Evolutionary conservation across 2,329 filamentous ascomycete species (phyloP).

Genomic region (Monosporascus ibericus): DNA sequence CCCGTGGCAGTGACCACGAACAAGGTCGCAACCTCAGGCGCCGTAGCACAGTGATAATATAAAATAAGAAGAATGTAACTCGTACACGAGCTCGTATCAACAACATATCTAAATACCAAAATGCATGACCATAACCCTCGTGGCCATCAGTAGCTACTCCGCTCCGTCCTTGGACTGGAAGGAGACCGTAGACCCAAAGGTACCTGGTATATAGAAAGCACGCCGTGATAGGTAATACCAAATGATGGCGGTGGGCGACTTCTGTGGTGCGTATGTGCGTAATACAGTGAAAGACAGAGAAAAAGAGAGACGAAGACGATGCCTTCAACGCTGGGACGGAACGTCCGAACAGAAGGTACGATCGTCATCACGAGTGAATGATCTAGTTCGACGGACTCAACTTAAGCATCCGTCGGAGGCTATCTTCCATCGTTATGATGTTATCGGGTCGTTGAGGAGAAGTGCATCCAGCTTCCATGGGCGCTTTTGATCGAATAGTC

Average conservation of each 20-base stretch:
- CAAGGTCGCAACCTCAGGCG: slow-evolving; percentile 11
- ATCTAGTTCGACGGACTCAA: slow-evolving; percentile 17
- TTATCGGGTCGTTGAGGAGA: slow-evolving; percentile 26
- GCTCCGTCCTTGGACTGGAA: slow-evolving; percentile 13
- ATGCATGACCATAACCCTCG: slow-evolving; percentile 19
- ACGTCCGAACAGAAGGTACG: slow-evolving; percentile 2
- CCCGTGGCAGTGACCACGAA: slow-evolving; percentile 12
- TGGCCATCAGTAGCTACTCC: slow-evolving; percentile 16
- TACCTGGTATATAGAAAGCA: not conserved
- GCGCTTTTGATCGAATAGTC: slow-evolving; percentile 6
- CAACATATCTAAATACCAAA: slow-evolving; percentile 20
- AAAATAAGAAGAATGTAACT: slow-evolving; percentile 16
- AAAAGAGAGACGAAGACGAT: slow-evolving; percentile 3
- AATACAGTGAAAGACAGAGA: not conserved
- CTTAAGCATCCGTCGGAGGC: slow-evolving; percentile 48
- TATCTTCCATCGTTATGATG: slow-evolving; percentile 46
- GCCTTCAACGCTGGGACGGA: slow-evolving; percentile 14
- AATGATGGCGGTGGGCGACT: not conserved
- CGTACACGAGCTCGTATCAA: slow-evolving; percentile 12
- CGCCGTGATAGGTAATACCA: not conserved
- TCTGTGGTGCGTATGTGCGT: not conserved
- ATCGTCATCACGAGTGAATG: slow-evolving; percentile 1
- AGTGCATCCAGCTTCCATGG: slow-evolving; percentile 6
- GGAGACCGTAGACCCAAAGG: slow-evolving; percentile 2
- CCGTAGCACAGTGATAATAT: slow-evolving; percentile 22